Evolutionary conservation across 192 early-diverging fungal species (phyloP), one percentile per base, ranked within the genome.

Genomic region (Entophlyctis luteolus): DNA sequence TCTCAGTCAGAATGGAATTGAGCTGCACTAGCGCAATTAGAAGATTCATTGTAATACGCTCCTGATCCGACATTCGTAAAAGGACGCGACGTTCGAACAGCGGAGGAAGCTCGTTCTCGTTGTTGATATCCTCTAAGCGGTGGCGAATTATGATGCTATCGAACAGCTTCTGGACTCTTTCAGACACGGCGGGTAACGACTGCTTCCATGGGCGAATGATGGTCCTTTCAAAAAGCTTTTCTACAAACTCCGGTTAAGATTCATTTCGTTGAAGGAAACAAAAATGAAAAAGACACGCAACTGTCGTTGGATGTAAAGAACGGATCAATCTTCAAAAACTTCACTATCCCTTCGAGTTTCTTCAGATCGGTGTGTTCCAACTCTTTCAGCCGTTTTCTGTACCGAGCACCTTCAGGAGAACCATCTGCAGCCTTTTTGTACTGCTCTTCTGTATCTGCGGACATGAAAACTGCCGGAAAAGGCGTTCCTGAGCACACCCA

Each of bases 401-500:
- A 2, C 25, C 29, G 14, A 14, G 29, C 25, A 12, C 25, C 50
- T 53, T 28, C 50, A 53, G 29, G n/a, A n/a, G n/a, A n/a, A n/a
- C n/a, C n/a, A n/a, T n/a, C n/a, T n/a, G n/a, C n/a, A n/a, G n/a
- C n/a, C n/a, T n/a, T n/a, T n/a, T n/a, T n/a, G n/a, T n/a, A n/a
- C n/a, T n/a, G n/a, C n/a, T n/a, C n/a, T n/a, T n/a, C n/a, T n/a
- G n/a, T n/a, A n/a, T n/a, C n/a, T n/a, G n/a, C n/a, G n/a, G n/a
- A n/a, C n/a, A 42, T 42, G 10, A 75, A 55, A 48, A 72, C 48
- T 47, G 68, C 70, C 4, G 77, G 77, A 74, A 79, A 59, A 10
- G 77, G 77, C 46, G 77, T 79, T 36, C 77, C 77, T 1, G 47
- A 91, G 72, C 89, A 90, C 2, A 88, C 79, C 91, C 91, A 93